These are phyloP conservation scores for Irpex sp. DNA, from an alignment of 1,284 basidiomycete species.

Conservation along the genomic window DNA sequence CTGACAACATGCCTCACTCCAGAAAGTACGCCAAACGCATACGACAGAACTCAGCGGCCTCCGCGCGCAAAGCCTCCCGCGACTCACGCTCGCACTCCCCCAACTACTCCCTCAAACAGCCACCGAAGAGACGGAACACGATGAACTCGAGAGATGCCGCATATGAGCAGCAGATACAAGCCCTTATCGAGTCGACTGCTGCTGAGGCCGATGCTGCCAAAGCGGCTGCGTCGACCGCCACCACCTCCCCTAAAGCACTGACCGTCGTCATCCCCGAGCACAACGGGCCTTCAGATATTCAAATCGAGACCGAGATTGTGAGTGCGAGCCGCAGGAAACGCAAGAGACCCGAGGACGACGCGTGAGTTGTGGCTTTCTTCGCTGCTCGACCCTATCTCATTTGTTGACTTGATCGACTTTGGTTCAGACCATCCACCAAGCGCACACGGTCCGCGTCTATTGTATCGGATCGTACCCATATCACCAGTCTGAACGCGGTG, in stretches of 20 bases:
- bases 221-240: conserved; percentile 26
- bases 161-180: conserved; percentile 84
- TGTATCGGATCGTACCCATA: conserved; percentile 51
- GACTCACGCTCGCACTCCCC: conserved; percentile 78
- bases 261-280: conserved; percentile 1
- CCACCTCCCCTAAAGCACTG: conserved; percentile 16
- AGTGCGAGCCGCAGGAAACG: conserved; percentile 60
- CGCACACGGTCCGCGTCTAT: conserved; percentile 70
- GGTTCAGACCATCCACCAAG: conserved; percentile 51
- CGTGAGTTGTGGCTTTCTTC: conserved; percentile 40
- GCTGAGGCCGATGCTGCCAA: conserved; percentile 62
- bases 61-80: conserved; percentile 42
- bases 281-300: conserved; percentile 30
- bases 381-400: conserved; percentile 6
- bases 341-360: conserved; percentile 69
- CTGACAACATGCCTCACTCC: conserved; percentile 14
- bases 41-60: conserved; percentile 62
- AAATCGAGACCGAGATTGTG: conserved; percentile 43
- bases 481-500: conserved; percentile 26
- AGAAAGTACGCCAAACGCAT: conserved; percentile 62
- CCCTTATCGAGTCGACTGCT: conserved; percentile 68
- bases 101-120: conserved; percentile 49
- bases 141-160: conserved; percentile 97
- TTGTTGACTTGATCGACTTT: conserved; percentile 4
- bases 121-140: conserved; percentile 87